phyloP scores from a whole-genome alignment of 106 monocot genomes.

The Acorus calamus region DNA sequence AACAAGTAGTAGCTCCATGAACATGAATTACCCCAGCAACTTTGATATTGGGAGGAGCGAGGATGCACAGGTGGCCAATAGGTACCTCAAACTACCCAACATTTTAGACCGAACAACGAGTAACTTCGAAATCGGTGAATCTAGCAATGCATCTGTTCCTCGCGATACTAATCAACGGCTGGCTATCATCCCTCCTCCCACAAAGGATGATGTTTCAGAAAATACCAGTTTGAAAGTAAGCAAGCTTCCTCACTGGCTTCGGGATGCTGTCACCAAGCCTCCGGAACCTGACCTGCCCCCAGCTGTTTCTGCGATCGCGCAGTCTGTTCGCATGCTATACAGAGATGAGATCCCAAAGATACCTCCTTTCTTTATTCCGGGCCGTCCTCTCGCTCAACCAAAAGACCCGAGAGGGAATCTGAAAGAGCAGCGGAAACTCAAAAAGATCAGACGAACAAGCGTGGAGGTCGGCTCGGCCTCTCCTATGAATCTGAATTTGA shows the following conservation, averaged over 20 bases:
- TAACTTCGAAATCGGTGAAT: constrained; percentile 5
- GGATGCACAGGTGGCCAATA: constrained; percentile 15
- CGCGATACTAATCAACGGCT: constrained; percentile 19
- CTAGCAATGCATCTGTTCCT: constrained; percentile 6
- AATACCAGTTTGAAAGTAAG: constrained; percentile 37
- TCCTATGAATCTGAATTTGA: too few species aligned
- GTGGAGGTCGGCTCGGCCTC: background rate
- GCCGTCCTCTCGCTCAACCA: constrained; percentile 42
- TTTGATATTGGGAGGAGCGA: constrained; percentile 8
- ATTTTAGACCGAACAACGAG: constrained; percentile 28
- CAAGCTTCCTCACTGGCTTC: constrained; percentile 93
- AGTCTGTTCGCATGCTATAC: constrained; percentile 65
- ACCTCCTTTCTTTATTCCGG: constrained; percentile 62
- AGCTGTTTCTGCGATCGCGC: constrained; percentile 59
- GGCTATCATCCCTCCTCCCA: background rate
- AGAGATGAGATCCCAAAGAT: constrained; percentile 48
- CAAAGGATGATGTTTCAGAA: constrained; percentile 11
- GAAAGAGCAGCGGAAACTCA: constrained; percentile 49
- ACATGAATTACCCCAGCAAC: constrained; percentile 6
- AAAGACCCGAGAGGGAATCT: constrained; percentile 63
- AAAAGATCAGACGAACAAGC: constrained; percentile 1
- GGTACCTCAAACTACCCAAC: constrained; percentile 25
- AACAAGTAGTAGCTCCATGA: constrained; percentile 7
- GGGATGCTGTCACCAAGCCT: constrained; percentile 55
- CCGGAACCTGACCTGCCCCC: constrained; percentile 46